phyloP scores from a whole-genome alignment of 2,329 filamentous ascomycete genomes.

The Dichotomopilus funicola region DNA sequence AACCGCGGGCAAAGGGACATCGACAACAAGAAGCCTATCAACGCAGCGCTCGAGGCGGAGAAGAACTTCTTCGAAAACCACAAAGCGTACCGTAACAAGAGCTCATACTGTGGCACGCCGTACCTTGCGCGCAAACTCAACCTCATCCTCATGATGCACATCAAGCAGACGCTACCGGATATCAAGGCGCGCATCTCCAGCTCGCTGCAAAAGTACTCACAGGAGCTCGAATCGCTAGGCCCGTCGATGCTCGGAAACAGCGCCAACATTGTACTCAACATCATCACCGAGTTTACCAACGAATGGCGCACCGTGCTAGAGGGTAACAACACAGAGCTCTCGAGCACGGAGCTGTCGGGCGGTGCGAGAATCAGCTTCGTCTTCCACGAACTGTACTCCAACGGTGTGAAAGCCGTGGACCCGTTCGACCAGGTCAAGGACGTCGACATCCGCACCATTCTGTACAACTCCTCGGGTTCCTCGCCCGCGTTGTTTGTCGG shows the following conservation, averaged over 20 bases:
- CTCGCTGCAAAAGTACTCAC: conserved; percentile 83
- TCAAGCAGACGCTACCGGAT: conserved; percentile 97
- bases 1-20: conserved; percentile 98
- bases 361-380: conserved; percentile 98
- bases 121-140: conserved; percentile 96
- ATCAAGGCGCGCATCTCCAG: conserved; percentile 97
- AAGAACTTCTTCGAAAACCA: conserved; percentile 98
- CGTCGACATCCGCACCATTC: conserved; percentile 89
- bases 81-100: conserved; percentile 98
- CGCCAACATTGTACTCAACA: conserved; percentile 93
- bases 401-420: conserved; percentile 95
- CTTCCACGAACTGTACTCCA: conserved; percentile 96
- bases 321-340: conserved; percentile 93
- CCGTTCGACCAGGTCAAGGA: conserved; percentile 98
- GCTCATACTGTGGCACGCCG: conserved; percentile 94
- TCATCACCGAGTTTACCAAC: conserved; percentile 97
- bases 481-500: conserved; percentile 95
- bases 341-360: conserved; percentile 87
- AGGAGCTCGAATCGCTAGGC: conserved; percentile 75
- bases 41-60: conserved; percentile 83
- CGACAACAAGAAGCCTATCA: conserved; percentile 94
- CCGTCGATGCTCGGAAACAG: conserved; percentile 95
- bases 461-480: conserved; percentile 98
- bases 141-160: conserved; percentile 99
- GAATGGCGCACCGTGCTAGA: conserved; percentile 96